Base-by-base conservation (phyloP, 2,329 filamentous ascomycete species). In the Fusarium caatingaense region DNA sequence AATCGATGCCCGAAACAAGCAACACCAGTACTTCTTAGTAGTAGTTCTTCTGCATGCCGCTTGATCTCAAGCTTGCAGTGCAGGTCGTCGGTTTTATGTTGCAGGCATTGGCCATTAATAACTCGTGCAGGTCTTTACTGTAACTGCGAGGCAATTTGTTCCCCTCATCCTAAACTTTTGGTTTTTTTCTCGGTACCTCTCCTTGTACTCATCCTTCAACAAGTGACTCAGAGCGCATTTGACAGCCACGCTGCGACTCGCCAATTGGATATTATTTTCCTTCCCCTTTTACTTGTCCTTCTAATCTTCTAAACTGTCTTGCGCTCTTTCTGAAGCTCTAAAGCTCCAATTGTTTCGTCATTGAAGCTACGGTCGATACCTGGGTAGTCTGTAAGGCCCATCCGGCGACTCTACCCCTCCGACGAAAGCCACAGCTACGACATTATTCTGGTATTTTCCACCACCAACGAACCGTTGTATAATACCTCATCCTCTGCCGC, bases 1-100 rank as follows among this genome's bases (percentile, higher is more conserved):
- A 49, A 51, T 41, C 23, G 42, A 46, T 56, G 45, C 32, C 63
- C 60, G 28, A 60, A 41, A 65, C 61, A 53, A 46, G 45, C 54
- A 48, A 58, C 56, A 54, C 49, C 42, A 69, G 53, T 64, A 68
- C 66, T 37, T 37, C 34, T 45, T 51, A 46, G 48, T 41, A 51
- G 44, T 44, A 48, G 56, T 28, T 60, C 54, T 49, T 59, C 53
- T 45, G 60, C 49, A 54, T 27, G 42, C 46, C 51, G 45, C 32
- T 55, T 51, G 49, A 60, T 53, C 21, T 42, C 49, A 47, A 59
- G 56, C 65, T 66, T 65, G 68, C 68, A 71, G 68, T 61, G 59
- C 68, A 71, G 68, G 68, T 60, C 60, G 60, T 57, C 56, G 34
- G 30, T 72, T 72, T 49, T 54, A 60, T 59, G 53, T 64, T 55